Conservation (phyloP, 148 eudicot species). For the Camellia sinensis region DNA sequence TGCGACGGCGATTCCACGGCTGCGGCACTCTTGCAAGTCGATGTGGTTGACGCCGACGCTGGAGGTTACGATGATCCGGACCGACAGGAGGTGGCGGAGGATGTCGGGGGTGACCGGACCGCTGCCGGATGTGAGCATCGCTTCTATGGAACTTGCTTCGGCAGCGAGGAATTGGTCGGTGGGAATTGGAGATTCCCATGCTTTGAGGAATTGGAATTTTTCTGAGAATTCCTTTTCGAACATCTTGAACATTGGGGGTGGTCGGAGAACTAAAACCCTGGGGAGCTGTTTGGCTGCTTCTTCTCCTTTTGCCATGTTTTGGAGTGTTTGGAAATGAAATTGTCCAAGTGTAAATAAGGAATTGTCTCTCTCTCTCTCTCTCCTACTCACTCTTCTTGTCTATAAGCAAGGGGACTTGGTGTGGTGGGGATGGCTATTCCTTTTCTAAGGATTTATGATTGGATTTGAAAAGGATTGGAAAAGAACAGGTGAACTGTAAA, state of each 20-base stretch:
- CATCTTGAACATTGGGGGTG: no score
- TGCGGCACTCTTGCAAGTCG: constrained; percentile 22
- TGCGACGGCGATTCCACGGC: constrained; percentile 49
- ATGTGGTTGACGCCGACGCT: not conserved
- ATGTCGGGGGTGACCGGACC: constrained; percentile 23
- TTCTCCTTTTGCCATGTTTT: not conserved
- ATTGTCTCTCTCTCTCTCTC: no score
- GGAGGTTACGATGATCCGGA: constrained; percentile 47
- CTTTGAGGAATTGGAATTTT: constrained; percentile 41
- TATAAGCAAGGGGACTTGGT: no score
- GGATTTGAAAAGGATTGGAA: no score
- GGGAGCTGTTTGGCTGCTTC: not conserved
- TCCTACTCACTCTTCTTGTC: no score
- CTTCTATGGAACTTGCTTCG: constrained; percentile 24
- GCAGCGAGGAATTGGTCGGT: constrained; percentile 27
- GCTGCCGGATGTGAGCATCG: constrained; percentile 28
- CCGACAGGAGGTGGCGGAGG: constrained; percentile 46
- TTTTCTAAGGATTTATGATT: no score
- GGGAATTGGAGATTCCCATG: constrained; percentile 46
- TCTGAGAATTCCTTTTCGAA: constrained; percentile 20
- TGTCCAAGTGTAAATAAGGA: no score
- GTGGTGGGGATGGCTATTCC: no score
- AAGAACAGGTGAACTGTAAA: no score
- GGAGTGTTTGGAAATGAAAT: no score
- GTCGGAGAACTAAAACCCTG: no score